Evolutionary conservation across 2,329 filamentous ascomycete genomes (phyloP).

Genomic region (Samsoniella hepiali): DNA sequence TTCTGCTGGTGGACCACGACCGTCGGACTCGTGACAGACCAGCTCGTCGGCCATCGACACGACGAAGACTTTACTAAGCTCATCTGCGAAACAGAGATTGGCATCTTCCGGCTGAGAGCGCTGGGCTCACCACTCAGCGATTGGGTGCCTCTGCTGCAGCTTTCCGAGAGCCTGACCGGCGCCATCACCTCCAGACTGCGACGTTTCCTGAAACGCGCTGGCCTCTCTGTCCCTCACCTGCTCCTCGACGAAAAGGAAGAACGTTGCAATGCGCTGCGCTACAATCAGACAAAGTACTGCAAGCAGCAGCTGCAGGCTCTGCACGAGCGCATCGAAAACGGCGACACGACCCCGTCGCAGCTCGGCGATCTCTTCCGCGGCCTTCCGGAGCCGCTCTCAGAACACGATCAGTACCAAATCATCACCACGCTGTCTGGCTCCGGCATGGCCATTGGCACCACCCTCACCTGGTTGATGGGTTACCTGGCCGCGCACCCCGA

Average conservation of each 20-base stretch:
- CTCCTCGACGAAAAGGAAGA: not conserved
- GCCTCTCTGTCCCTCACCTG: not conserved
- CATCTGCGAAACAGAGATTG: constrained; percentile 4
- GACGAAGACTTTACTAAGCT: not conserved
- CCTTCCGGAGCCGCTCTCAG: constrained; percentile 5
- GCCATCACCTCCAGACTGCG: not conserved
- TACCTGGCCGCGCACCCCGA: constrained; percentile 17
- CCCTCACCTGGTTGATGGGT: constrained; percentile 10
- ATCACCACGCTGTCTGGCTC: constrained; percentile 6
- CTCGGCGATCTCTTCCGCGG: constrained; percentile 16
- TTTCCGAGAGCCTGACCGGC: not conserved
- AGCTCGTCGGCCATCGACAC: constrained; percentile 1
- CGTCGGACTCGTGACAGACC: constrained; percentile 6
- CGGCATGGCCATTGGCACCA: constrained; percentile 15
- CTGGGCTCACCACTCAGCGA: not conserved
- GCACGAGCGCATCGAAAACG: constrained; percentile 11
- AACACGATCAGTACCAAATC: constrained; percentile 14
- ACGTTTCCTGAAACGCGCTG: not conserved
- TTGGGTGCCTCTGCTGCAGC: not conserved
- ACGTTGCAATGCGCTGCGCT: not conserved
- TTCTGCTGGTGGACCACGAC: constrained; percentile 11
- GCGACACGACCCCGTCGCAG: constrained; percentile 17
- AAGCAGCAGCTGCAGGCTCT: constrained; percentile 14
- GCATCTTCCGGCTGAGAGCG: not conserved
- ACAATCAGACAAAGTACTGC: constrained; percentile 10